These are phyloP conservation scores for Capsella bursapastoris DNA, from an alignment of 345 rosid genomes.

Conservation along the genomic window DNA sequence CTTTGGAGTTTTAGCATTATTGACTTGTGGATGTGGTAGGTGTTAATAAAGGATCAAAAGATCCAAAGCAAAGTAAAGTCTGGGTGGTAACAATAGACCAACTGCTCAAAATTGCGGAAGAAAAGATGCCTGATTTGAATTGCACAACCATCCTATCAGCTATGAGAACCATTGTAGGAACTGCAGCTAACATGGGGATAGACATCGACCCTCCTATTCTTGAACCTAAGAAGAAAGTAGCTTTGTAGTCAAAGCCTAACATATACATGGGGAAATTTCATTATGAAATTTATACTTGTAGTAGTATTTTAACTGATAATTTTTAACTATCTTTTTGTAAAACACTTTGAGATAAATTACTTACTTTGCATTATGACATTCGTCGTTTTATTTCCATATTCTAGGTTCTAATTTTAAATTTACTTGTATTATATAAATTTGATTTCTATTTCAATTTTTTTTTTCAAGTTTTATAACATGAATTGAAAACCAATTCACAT, in stretches of 20 bases:
- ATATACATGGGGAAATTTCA: neutral
- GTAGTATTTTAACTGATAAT: no score
- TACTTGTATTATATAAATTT: no score
- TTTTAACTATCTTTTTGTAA: neutral
- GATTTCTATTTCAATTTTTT: no score
- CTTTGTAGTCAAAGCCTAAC: slow-evolving; percentile 38
- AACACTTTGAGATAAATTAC: neutral
- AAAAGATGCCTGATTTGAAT: slow-evolving; percentile 80
- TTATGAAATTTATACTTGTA: neutral
- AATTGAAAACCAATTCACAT: no score
- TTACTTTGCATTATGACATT: neutral
- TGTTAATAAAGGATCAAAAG: slow-evolving; percentile 81
- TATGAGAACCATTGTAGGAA: slow-evolving; percentile 85
- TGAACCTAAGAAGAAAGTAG: slow-evolving; percentile 62
- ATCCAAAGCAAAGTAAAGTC: slow-evolving; percentile 67
- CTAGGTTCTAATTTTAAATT: no score
- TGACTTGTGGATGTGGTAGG: slow-evolving; percentile 50
- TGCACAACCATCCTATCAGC: slow-evolving; percentile 75
- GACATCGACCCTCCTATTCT: slow-evolving; percentile 86
- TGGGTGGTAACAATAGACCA: slow-evolving; percentile 77
- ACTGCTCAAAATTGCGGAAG: slow-evolving; percentile 61
- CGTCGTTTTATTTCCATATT: neutral
- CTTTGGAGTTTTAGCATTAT: slow-evolving; percentile 8
- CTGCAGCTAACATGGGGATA: slow-evolving; percentile 93
- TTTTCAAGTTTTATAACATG: no score